Evolutionary conservation across 139 green algal genomes (phyloP), one percentile per base, ranked within the genome.

Genomic region (Chlorella vulgaris): DNA sequence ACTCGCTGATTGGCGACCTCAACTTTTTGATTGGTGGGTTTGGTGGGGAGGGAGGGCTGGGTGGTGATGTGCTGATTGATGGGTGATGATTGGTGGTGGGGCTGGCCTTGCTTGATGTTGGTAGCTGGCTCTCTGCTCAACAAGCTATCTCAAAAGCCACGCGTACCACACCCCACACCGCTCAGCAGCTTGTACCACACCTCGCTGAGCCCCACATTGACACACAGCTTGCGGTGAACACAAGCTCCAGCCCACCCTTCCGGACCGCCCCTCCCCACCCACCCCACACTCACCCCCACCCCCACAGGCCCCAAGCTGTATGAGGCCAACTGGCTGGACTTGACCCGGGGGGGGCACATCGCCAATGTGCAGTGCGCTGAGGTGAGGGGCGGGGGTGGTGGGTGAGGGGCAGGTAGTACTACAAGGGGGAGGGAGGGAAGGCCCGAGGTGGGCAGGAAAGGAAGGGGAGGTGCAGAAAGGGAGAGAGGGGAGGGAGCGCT

Each of bases 241-340:
- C n/a, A n/a, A n/a, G n/a, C n/a, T n/a, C n/a, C n/a, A n/a, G n/a
- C n/a, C n/a, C n/a, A n/a, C n/a, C n/a, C n/a, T n/a, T n/a, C n/a
- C n/a, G n/a, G n/a, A n/a, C n/a, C n/a, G n/a, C n/a, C n/a, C n/a
- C n/a, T 42, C 47, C 3, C 21, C 29, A 31, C 15, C 31, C 33
- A 31, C 15, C 28, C 13, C 43, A 3, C 33, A 19, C 50, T 24
- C 39, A 8, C 18, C 55, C 55, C 55, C 5, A 65, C n/a, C n/a
- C 15, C 35, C 55, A 4, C 78, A 91, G 88, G 94, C 28, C 94
- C 96, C 76, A 98, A 99, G 91, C 93, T 99, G 83, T 99, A 99
- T 76, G 97, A 99, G 87, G 97, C 97, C 79, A 99, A 99, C 88
- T 99, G 97, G 97, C 90, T 99, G 76, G 97, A 99, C 92, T 89